These are phyloP conservation scores for Pseudogymnoascus sp. DNA, from an alignment of 2,329 filamentous ascomycete species.

Conservation along the genomic window DNA sequence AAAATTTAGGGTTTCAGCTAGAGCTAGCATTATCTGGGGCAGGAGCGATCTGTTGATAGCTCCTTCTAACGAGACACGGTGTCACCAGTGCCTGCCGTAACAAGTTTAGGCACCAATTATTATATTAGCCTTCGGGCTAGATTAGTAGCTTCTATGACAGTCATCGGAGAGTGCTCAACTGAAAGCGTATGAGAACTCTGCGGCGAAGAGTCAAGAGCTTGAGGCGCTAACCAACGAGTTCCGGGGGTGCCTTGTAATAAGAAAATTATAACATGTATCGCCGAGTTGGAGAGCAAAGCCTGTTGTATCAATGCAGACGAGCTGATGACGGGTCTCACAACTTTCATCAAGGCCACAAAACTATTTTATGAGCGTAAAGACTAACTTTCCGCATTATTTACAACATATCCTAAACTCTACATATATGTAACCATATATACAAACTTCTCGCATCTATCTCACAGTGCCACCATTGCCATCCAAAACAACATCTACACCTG, in stretches of 20 bases:
- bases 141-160: background rate
- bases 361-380: background rate
- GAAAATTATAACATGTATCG: background rate
- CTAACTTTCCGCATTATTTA: background rate
- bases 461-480: background rate
- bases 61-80: background rate
- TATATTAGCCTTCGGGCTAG: background rate
- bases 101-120: background rate
- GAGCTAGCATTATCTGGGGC: background rate
- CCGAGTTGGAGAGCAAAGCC: background rate
- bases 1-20: background rate
- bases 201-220: background rate
- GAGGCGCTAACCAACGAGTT: background rate
- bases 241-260: background rate
- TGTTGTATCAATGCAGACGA: background rate
- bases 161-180: background rate
- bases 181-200: background rate
- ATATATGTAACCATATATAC: background rate
- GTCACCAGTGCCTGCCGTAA: background rate
- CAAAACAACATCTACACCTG: constrained; percentile 1
- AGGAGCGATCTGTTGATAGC: background rate
- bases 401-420: background rate
- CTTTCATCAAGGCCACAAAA: background rate
- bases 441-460: background rate
- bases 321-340: background rate